Percentiles rank a stretch among this genome's conserved stretches.
Conservation (phyloP, 805 yeast species). For the Komagataella kurtzmanii region DNA sequence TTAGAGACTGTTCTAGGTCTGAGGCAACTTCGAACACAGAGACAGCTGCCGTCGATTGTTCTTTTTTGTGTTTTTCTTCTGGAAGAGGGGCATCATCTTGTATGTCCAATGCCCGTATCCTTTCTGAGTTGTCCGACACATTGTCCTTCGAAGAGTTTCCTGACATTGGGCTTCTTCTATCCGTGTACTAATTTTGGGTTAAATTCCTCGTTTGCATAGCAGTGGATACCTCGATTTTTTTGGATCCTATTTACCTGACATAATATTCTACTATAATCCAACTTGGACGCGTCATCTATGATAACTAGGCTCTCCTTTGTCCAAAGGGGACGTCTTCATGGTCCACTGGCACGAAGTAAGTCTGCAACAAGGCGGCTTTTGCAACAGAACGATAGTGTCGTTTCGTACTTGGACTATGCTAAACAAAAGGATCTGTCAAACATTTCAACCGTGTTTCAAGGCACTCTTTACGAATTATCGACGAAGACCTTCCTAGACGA, state of each 20-base stretch:
- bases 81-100: background rate
- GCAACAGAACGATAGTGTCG: slow-evolving; percentile 16
- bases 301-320: background rate
- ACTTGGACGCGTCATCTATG: background rate
- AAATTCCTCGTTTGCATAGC: background rate
- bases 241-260: background rate
- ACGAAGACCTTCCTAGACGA: slow-evolving; percentile 24
- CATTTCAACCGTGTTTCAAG: slow-evolving; percentile 34
- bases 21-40: slow-evolving; percentile 2
- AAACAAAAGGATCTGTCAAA: slow-evolving; percentile 23
- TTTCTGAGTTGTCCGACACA: background rate
- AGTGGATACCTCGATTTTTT: background rate
- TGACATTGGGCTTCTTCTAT: background rate
- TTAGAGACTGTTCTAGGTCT: slow-evolving; percentile 1
- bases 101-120: background rate
- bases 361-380: background rate
- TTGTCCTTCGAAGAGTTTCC: background rate
- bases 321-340: background rate
- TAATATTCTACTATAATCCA: background rate
- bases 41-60: background rate
- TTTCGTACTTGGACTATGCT: slow-evolving; percentile 19
- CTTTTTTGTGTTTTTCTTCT: background rate
- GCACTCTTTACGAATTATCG: slow-evolving; percentile 40
- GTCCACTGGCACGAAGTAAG: background rate
- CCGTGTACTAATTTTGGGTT: background rate